Percentiles rank a stretch among this genome's conserved stretches.
phyloP scores from a whole-genome alignment of 2,329 filamentous ascomycete species.

The Arthroderma sp. region DNA sequence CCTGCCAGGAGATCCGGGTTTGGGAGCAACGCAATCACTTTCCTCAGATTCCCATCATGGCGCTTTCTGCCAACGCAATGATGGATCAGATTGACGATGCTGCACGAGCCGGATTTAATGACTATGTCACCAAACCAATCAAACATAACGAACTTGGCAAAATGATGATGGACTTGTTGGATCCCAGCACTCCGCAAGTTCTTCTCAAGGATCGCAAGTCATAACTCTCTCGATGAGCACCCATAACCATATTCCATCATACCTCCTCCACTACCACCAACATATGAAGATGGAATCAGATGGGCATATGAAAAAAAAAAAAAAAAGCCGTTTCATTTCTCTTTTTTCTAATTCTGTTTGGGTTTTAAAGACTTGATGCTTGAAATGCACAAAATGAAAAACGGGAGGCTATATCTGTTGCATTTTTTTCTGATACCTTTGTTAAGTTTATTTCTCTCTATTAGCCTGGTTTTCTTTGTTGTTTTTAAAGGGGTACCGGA shows the following conservation, averaged over 20 bases:
- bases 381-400: too few relatives aligned
- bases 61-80: constrained; percentile 38
- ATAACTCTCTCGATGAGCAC: neutral
- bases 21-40: constrained; percentile 36
- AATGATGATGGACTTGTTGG: constrained; percentile 37
- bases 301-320: too few relatives aligned
- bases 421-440: too few relatives aligned
- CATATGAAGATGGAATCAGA: neutral
- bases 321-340: too few relatives aligned
- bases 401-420: too few relatives aligned
- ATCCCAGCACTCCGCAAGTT: constrained; percentile 28
- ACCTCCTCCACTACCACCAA: neutral
- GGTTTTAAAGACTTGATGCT: too few relatives aligned
- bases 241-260: neutral
- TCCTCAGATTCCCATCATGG: constrained; percentile 36
- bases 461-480: too few relatives aligned
- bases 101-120: constrained; percentile 34
- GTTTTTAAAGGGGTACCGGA: too few relatives aligned
- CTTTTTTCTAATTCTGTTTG: too few relatives aligned
- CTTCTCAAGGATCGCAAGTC: constrained; percentile 28
- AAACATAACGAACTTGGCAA: constrained; percentile 36
- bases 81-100: constrained; percentile 36
- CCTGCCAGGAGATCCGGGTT: constrained; percentile 32
- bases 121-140: constrained; percentile 38
- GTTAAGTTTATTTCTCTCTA: too few relatives aligned